phyloP scores from a whole-genome alignment of 176 grass and related monocot genomes.

The Microstegium vimineum region DNA sequence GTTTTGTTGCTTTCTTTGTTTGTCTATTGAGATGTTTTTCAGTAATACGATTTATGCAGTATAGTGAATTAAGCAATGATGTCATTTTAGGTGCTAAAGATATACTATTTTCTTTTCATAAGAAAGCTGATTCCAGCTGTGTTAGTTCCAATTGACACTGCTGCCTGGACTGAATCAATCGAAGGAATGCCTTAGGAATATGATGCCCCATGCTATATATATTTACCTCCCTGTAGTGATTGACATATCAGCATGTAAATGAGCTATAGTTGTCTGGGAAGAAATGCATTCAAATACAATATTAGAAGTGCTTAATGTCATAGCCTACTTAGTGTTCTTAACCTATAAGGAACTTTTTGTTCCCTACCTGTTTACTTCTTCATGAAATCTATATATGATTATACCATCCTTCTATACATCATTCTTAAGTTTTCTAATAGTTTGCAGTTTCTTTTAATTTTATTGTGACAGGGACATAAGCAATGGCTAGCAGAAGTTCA shows the following conservation, averaged over 20 bases:
- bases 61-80: not conserved
- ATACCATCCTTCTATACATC: not conserved
- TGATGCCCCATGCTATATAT: not conserved
- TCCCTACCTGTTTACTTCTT: not conserved
- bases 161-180: not conserved
- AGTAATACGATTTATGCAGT: not conserved
- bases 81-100: not conserved
- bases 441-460: conserved; percentile 14
- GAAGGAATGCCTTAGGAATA: not conserved
- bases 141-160: not conserved
- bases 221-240: not conserved
- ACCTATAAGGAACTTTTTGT: not conserved
- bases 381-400: not conserved
- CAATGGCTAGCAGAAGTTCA: conserved; percentile 96
- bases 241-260: not conserved
- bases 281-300: not conserved
- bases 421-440: not conserved
- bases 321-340: not conserved
- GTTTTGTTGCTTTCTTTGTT: not conserved
- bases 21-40: too few species aligned
- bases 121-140: not conserved
- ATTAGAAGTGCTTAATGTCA: not conserved
- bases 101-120: not conserved
- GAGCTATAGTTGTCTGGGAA: not conserved
- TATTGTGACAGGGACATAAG: conserved; percentile 70